Evolutionary conservation across 2,329 filamentous ascomycete genomes (phyloP), one percentile per base, ranked within the genome.

Genomic region (Coleophoma crateriformis): DNA sequence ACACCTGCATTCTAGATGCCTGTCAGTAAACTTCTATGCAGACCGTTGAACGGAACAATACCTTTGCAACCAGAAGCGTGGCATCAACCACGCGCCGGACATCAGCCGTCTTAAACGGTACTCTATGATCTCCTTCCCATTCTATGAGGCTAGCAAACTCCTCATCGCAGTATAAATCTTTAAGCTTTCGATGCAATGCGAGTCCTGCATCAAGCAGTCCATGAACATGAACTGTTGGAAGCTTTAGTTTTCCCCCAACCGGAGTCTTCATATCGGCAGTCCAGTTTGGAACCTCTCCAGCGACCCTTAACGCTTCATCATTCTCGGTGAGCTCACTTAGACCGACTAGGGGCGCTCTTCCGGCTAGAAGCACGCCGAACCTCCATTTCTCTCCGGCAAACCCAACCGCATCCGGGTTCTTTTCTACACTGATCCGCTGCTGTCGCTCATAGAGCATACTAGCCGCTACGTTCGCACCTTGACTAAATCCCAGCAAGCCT

Each of bases 51-150:
- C 27, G 3, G 27, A 27, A 27, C 8, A 7, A 27, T 27, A 27
- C 27, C 27, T 27, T 27, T 10, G 27, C 27, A 27, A 4, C 27
- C 8, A 27, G 27, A 27, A 27, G 27, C 8, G 8, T 27, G 27
- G 27, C 8, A 27, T 70, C 65, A 11, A 78, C 71, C 11, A 87
- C 69, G 10, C 66, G 70, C 45, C 78, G 71, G 3, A 90, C 84
- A 65, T 90, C 87, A 32, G 66, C 68, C 19, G 68, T 71, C 71
- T 86, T 87, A 51, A 91, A 75, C 2, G 87, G 85, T 45, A 92
- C 71, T 6, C 87, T 70, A 64, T 92, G 88, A 1, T 74, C 76
- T 0, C 85, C 87, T 50, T 88, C 77, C 88, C 87, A 91, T 64
- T 90, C 84, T 1, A 91, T 64, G 42, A 90, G 53, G 37, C 67